Base-by-base conservation (phyloP, 1,284 basidiomycete species). In the Sanghuangporus baumii region DNA sequence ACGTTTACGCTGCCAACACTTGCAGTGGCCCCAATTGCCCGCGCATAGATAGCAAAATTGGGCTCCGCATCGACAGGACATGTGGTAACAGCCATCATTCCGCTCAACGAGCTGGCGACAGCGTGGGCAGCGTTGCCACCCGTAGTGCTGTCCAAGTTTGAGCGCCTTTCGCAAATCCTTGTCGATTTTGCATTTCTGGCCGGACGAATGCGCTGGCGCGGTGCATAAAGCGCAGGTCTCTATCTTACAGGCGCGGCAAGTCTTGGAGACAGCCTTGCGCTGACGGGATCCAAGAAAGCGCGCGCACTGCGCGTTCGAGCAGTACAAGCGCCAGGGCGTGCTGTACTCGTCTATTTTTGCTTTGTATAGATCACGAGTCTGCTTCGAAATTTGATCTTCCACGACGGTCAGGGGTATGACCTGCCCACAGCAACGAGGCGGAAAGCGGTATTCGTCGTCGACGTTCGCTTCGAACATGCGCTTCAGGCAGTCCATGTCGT, bases 11-110 rank as follows among this genome's bases (percentile, higher is more conserved):
- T 55, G 47, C 23, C 40, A 52, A 40, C 62, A 63, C n/a, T 36
- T 14, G 40, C 62, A 63, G 12, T 50, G 34, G 8, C 55, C 47
- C 62, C 62, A 63, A 6, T 48, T 41, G 38, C 36, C 58, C 18
- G 62, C 81, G 66, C 84, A 86, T 2, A 82, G 63, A 65, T 85
- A 83, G 66, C 81, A 83, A 67, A 82, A 82, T 65, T 80, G 69
- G n/a, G 76, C 74, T 6, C 75, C 72, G 68, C 80, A 81, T 9
- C 74, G 72, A 62, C 80, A 83, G 1, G 78, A 81, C 73, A 83
- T 81, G 64, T 82, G 81, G 69, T 76, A 79, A 63, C 80, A 82
- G 6, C 81, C 80, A n/a, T 73, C 65, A 20, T 72, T 67, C 2
- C 81, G 72, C 66, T 82, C 80, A 51, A 83, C 75, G 60, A 82